phyloP scores from a whole-genome alignment of 78 protist genomes.

The Corallochytrium limacisporum region DNA sequence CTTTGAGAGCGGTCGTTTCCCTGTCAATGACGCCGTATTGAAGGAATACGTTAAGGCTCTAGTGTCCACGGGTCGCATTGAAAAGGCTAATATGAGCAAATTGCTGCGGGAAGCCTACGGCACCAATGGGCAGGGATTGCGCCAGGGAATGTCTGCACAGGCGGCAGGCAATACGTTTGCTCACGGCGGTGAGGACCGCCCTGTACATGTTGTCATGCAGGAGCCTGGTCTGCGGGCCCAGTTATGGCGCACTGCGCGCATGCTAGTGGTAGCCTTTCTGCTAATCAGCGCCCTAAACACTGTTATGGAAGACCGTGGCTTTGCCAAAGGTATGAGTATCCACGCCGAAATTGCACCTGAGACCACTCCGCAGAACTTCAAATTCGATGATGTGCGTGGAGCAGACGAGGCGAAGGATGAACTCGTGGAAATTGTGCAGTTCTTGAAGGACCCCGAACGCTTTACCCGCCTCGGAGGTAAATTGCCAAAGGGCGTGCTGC shows the following conservation, averaged over 20 bases:
- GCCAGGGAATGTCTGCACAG: neutral
- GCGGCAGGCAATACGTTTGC: neutral
- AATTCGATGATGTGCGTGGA: conserved; percentile 40
- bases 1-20: neutral
- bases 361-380: neutral
- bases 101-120: neutral
- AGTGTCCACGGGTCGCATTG: neutral
- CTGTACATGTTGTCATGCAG: neutral
- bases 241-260: neutral
- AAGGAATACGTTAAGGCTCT: conserved; percentile 8
- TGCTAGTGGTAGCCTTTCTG: neutral
- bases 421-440: conserved; percentile 64
- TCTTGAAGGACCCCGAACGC: conserved; percentile 57
- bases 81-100: neutral
- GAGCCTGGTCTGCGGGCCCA: neutral
- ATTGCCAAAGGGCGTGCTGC: conserved; percentile 67
- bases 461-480: conserved; percentile 75
- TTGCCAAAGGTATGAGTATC: neutral
- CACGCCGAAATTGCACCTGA: neutral
- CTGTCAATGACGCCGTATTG: neutral
- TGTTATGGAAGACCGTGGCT: neutral
- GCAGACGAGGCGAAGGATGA: conserved; percentile 65
- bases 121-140: neutral
- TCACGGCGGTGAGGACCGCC: neutral
- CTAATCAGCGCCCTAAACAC: neutral